Base-by-base conservation (phyloP, 352 stramenopile species). In the Globisporangium uncinulatum region DNA sequence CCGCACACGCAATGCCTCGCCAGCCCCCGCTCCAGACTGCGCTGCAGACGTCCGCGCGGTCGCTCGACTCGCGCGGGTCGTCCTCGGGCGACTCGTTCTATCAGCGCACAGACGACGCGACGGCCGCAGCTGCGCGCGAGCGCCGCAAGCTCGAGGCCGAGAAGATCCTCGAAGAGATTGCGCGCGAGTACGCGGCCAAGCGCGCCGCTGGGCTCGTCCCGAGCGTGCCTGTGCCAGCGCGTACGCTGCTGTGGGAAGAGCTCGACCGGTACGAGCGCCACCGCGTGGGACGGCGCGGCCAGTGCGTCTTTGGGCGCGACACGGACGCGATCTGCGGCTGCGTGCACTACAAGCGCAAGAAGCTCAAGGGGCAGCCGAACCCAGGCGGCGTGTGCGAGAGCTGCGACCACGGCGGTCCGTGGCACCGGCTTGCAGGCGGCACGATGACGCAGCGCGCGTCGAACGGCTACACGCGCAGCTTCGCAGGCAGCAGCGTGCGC, bases 111-210 rank as follows among this genome's bases (percentile, higher is more conserved):
- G 24, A 29, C 31, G 17, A 20, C 50, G 32, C 20, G 45, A 46
- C 50, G 51, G n/a, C 8, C 39, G 39, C 39, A 6, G 24, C 56
- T 1, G 66, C 78, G 19, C 64, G 70, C 15, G 41, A 59, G 5
- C 62, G 66, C 32, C 76, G 81, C 4, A 72, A 87, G 10, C 65
- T 63, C 0, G 65, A 86, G 57, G 83, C 83, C 21, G 79, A 93
- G 63, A 71, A 76, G 46, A 86, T 91, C 55, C 47, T 94, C 41
- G 62, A 74, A 0, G 79, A 88, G 47, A 82, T 94, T 45, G 83
- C 83, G n/a, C 80, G 87, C 13, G 83, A 94, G 51, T 94, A 87
- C 57, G 76, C 83, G 2, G 83, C 79, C 15, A 94, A 94, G 59
- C 68, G 83, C 42, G 81, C 81, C 2, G 82, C 78, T 1, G 83